Evolutionary conservation across 345 rosid genomes (phyloP), one percentile per base, ranked within the genome.

Genomic region (Linum trigynum): DNA sequence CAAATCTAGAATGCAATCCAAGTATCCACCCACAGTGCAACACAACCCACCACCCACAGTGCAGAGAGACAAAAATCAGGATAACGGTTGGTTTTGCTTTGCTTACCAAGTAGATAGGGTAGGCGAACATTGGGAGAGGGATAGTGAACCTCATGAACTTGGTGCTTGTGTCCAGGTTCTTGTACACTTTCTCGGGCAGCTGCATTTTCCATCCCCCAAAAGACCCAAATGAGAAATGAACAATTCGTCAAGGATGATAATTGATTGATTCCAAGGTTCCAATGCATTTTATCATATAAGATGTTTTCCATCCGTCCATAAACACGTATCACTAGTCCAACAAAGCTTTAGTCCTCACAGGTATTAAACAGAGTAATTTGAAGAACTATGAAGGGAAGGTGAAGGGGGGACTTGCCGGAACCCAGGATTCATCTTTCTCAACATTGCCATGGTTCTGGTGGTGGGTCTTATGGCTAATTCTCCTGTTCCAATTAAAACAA

Each of bases 41-140:
- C 0, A 23, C 32, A 23, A 23, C 32, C 32, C 32, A 23, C 32
- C 32, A 23, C 32, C 32, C 32, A 23, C 32, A 23, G 32, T 23
- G 32, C 32, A 23, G 32, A 23, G 32, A 23, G 32, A 23, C 32
- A 23, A 23, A 23, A 23, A 23, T 23, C 0, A 23, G 32, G 32
- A 23, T 23, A 23, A 23, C 32, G 32, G 32, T 23, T 23, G 32
- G 32, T 23, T 23, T 38, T 35, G 4, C 9, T 39, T 38, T 8
- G 36, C 70, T 84, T 62, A 89, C 96, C 85, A 89, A 72, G 72
- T 86, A 89, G 5, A 76, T 2, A 57, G 95, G 91, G 65, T 81
- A 88, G 57, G 91, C 95, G 56, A 88, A 73, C 73, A 88, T 59
- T 5, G 89, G 89, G 39, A 84, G 71, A 61, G 95, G 95, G 9